These are phyloP conservation scores for Cardiosporidium cionae DNA, from an alignment of 169 alveolate species.

Conservation along the genomic window DNA sequence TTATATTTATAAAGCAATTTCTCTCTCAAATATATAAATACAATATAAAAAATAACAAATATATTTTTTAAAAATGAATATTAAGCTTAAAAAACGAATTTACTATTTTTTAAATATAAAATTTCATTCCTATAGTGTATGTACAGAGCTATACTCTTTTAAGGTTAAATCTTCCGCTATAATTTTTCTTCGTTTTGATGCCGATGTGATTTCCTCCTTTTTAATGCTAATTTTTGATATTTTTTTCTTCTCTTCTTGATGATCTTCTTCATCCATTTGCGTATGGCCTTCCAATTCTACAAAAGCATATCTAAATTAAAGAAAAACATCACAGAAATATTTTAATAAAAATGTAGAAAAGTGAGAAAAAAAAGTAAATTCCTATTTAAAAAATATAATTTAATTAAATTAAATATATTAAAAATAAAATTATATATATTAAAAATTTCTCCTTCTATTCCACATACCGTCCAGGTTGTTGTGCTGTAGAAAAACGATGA, in stretches of 20 bases:
- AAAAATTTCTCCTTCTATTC: too few relatives aligned
- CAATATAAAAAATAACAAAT: neutral
- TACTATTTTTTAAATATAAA: too few relatives aligned
- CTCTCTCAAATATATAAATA: neutral
- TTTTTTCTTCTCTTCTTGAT: neutral
- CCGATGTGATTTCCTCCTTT: neutral
- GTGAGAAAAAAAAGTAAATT: too few relatives aligned
- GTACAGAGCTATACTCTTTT: neutral
- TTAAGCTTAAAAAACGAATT: too few relatives aligned
- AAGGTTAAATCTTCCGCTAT: neutral
- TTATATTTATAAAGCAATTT: neutral
- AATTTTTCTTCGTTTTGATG: neutral
- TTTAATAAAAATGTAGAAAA: too few relatives aligned
- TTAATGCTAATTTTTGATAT: neutral
- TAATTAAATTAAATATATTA: too few relatives aligned
- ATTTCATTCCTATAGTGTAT: neutral
- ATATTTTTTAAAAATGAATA: too few relatives aligned
- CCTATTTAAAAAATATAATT: too few relatives aligned
- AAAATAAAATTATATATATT: too few relatives aligned
- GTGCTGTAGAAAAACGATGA: slow-evolving; percentile 14
- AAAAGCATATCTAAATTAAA: neutral
- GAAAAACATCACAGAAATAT: too few relatives aligned
- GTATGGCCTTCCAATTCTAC: neutral
- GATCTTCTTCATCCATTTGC: neutral
- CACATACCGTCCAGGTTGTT: slow-evolving; percentile 38